These are phyloP conservation scores for Aurantiochytrium sp. DNA, from an alignment of 108 stramenopile species.

Conservation along the genomic window DNA sequence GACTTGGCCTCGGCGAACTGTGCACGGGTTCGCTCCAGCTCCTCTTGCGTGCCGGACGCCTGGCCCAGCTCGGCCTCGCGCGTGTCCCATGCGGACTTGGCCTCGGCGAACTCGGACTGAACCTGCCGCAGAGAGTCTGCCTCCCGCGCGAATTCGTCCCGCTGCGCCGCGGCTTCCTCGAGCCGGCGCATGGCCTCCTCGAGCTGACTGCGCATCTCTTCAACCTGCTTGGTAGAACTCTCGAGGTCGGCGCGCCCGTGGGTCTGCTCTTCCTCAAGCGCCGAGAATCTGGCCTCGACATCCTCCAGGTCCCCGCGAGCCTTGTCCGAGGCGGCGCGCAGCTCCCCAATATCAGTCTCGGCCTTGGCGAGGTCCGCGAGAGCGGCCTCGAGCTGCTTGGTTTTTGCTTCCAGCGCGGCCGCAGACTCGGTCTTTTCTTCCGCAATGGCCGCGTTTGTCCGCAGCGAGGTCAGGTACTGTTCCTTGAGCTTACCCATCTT, in stretches of 20 bases:
- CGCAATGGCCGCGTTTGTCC: neutral
- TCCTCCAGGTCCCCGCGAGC: neutral
- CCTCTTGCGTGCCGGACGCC: too few species aligned
- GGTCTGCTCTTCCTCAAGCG: neutral
- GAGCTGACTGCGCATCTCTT: too few species aligned
- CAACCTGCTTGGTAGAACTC: too few species aligned
- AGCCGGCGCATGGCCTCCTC: too few species aligned
- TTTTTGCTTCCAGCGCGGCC: neutral
- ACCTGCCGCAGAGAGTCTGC: too few species aligned
- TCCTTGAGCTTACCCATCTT: neutral
- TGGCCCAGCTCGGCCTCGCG: too few species aligned
- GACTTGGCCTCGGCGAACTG: neutral
- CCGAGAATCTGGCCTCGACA: neutral
- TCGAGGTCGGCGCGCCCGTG: too few species aligned
- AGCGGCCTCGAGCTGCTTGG: neutral
- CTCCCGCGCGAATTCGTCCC: too few species aligned
- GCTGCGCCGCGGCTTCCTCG: too few species aligned
- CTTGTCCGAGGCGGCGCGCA: neutral
- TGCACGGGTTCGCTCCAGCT: neutral
- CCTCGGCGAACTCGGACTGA: too few species aligned
- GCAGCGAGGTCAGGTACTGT: neutral
- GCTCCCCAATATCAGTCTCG: neutral
- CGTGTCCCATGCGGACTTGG: too few species aligned
- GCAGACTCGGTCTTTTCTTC: neutral
- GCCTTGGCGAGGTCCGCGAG: neutral